phyloP scores from a whole-genome alignment of 139 green algal genomes.

The Trebouxia sp. region DNA sequence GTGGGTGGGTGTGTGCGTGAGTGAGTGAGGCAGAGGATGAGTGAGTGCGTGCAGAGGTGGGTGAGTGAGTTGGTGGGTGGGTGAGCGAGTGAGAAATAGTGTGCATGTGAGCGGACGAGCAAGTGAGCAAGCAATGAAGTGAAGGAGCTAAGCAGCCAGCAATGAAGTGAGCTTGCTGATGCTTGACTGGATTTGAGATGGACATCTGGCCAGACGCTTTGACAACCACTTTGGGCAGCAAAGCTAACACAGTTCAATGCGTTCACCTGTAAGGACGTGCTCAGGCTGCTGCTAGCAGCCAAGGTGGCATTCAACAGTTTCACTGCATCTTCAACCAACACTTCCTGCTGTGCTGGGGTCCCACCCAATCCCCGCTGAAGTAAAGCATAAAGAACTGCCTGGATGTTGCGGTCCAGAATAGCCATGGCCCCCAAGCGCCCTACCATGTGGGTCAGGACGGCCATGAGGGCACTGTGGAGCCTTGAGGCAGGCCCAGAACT shows the following conservation, averaged over 20 bases:
- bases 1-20: too few relatives aligned
- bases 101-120: too few relatives aligned
- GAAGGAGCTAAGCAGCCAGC: too few relatives aligned
- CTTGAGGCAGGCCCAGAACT: conserved; percentile 54
- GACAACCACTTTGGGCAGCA: too few relatives aligned
- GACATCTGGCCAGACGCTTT: not conserved
- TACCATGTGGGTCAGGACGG: conserved; percentile 72
- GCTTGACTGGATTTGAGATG: too few relatives aligned
- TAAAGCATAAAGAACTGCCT: conserved; percentile 65
- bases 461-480: conserved; percentile 71
- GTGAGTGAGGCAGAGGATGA: too few relatives aligned
- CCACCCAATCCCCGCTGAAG: conserved; percentile 59
- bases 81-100: too few relatives aligned
- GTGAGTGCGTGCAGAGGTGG: too few relatives aligned
- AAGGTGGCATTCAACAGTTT: conserved; percentile 43
- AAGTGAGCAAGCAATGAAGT: too few relatives aligned
- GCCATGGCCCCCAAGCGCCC: conserved; percentile 51
- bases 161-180: too few relatives aligned
- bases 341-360: conserved; percentile 50
- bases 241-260: too few relatives aligned
- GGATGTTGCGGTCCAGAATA: conserved; percentile 35
- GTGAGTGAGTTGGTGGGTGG: too few relatives aligned
- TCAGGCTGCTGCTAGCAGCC: conserved; percentile 31
- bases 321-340: conserved; percentile 66
- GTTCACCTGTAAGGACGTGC: conserved; percentile 10